phyloP scores from a whole-genome alignment of 1,139 yeast species.

The Zygosaccharomyces pseudobailii region DNA sequence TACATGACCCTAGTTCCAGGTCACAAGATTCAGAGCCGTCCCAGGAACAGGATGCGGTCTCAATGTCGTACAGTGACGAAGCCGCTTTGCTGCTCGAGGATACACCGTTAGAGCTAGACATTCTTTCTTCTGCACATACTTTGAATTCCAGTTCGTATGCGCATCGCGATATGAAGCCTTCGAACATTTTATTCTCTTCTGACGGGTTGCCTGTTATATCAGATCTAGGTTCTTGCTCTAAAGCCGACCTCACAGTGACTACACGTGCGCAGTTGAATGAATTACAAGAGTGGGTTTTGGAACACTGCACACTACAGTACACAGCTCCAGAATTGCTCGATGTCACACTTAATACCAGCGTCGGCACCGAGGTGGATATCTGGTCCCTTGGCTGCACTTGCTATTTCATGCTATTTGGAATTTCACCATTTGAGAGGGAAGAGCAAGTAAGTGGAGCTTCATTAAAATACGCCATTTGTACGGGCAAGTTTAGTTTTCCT shows the following conservation, averaged over 20 bases:
- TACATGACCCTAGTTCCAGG: conserved; percentile 48
- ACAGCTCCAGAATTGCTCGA: conserved; percentile 88
- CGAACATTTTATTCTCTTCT: conserved; percentile 74
- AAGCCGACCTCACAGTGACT: conserved; percentile 52
- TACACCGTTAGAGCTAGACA: conserved; percentile 27
- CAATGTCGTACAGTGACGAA: conserved; percentile 24
- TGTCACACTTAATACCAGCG: conserved; percentile 55
- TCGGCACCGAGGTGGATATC: conserved; percentile 74
- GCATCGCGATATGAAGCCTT: conserved; percentile 85
- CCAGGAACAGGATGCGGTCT: conserved; percentile 19
- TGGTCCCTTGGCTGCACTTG: conserved; percentile 90
- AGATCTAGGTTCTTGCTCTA: conserved; percentile 77
- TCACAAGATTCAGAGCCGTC: conserved; percentile 25
- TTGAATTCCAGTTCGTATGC: conserved; percentile 67
- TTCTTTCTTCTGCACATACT: conserved; percentile 42
- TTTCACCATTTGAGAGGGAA: conserved; percentile 82
- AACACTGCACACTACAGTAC: conserved; percentile 81
- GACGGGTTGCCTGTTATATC: conserved; percentile 74
- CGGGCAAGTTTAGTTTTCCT: conserved; percentile 68
- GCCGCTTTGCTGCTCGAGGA: conserved; percentile 22
- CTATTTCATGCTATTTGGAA: conserved; percentile 70
- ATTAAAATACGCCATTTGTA: conserved; percentile 67
- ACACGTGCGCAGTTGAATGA: conserved; percentile 69
- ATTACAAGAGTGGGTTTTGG: conserved; percentile 76
- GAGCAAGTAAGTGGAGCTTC: conserved; percentile 81